Conservation (phyloP, 2,329 filamentous ascomycete genomes). For the Aschersonia sp. region DNA sequence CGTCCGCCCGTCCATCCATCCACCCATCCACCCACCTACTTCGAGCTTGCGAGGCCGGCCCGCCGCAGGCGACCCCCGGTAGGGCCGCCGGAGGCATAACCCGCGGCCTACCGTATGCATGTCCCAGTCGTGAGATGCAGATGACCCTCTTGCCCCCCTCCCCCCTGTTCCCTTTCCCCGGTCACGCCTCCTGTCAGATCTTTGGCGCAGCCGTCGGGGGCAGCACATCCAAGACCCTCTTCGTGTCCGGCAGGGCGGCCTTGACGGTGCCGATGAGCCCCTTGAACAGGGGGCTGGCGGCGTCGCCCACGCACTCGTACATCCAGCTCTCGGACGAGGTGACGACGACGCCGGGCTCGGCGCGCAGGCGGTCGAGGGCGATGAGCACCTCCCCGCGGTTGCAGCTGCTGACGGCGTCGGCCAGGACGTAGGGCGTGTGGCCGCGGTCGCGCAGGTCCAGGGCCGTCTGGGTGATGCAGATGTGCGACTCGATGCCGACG, state of each 20-base stretch:
- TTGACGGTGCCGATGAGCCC: constrained; percentile 64
- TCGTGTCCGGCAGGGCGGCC: constrained; percentile 58
- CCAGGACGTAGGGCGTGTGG: constrained; percentile 72
- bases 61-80: too few relatives aligned
- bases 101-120: too few relatives aligned
- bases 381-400: constrained; percentile 70
- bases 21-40: too few relatives aligned
- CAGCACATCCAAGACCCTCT: constrained; percentile 49
- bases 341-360: constrained; percentile 56
- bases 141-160: too few relatives aligned
- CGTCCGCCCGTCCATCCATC: too few relatives aligned
- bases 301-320: constrained; percentile 82
- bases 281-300: constrained; percentile 57
- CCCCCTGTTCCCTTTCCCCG: neutral
- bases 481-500: constrained; percentile 85
- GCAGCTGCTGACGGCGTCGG: constrained; percentile 80
- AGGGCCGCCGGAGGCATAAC: too few relatives aligned
- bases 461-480: constrained; percentile 87
- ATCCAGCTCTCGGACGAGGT: constrained; percentile 82
- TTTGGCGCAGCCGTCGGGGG: constrained; percentile 32
- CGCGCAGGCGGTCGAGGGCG: constrained; percentile 60
- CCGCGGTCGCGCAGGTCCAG: constrained; percentile 64
- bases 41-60: too few relatives aligned
- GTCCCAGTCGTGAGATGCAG: too few relatives aligned
- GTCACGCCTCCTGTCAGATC: constrained; percentile 21